Evolutionary conservation across 768 basidiomycete species (phyloP).

Genomic region (Hypholoma fasciculare): DNA sequence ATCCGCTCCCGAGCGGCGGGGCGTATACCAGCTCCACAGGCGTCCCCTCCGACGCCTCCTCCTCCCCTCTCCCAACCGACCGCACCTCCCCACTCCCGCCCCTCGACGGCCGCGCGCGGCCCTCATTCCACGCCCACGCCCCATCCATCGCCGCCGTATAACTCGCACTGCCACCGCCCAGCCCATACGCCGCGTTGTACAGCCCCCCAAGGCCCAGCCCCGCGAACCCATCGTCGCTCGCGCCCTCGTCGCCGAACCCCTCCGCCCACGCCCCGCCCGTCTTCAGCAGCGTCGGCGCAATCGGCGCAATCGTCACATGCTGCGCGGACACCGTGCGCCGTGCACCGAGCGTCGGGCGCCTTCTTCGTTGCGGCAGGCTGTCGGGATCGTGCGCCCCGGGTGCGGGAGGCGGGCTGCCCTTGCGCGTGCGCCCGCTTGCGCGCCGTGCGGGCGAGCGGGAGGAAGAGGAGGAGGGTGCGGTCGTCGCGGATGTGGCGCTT

Average conservation of each 20-base stretch:
- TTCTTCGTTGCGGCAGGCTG: conserved; percentile 2
- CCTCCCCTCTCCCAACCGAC: not conserved
- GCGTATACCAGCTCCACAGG: conserved; percentile 76
- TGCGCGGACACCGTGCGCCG: not conserved
- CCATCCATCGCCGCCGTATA: not conserved
- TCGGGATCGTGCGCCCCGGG: conserved; percentile 2
- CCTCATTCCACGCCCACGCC: conserved; percentile 6
- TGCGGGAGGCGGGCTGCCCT: not conserved
- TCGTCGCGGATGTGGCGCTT: conserved; percentile 6
- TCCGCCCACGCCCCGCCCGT: conserved; percentile 58
- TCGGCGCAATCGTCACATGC: conserved; percentile 48
- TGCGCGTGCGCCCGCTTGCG: not conserved
- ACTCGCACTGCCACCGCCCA: conserved; percentile 14
- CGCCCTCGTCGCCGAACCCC: conserved; percentile 47
- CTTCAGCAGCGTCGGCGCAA: conserved; percentile 81
- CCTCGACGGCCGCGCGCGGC: not conserved
- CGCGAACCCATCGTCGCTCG: conserved; percentile 32
- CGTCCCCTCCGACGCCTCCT: conserved; percentile 35
- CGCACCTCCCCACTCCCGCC: not conserved
- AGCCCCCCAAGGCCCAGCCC: conserved; percentile 22
- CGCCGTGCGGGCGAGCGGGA: conserved; percentile 24
- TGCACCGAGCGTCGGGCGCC: not conserved
- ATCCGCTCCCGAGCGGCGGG: conserved; percentile 37
- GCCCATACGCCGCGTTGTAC: conserved; percentile 12
- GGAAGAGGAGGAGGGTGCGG: conserved; percentile 19